Conservation (phyloP, 768 basidiomycete species). For the Pleurotus salmoneostramineus region DNA sequence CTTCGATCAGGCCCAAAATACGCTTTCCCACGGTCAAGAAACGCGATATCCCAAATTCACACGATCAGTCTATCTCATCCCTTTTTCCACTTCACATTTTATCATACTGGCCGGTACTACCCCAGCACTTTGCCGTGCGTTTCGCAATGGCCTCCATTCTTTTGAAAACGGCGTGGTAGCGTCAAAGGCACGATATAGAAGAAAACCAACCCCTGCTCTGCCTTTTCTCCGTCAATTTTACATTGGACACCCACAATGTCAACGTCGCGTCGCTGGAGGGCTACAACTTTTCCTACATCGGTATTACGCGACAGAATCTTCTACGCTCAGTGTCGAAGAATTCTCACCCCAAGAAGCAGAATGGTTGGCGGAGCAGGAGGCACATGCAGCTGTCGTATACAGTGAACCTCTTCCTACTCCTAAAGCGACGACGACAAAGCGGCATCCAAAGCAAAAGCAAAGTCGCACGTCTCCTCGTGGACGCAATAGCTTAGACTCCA, state of each 20-base stretch:
- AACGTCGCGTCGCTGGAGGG: background rate
- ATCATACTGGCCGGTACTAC: slow-evolving; percentile 1
- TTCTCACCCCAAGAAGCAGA: background rate
- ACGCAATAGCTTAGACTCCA: background rate
- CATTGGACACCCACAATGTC: background rate
- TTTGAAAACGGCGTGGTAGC: background rate
- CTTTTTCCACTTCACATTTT: too few species aligned
- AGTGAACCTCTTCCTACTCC: background rate
- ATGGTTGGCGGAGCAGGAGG: slow-evolving; percentile 3
- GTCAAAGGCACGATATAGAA: background rate
- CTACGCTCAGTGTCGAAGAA: background rate
- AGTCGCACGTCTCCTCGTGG: background rate
- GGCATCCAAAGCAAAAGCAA: background rate
- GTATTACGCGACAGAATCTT: background rate
- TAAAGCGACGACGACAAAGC: background rate
- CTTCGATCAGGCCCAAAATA: background rate
- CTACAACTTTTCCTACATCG: background rate
- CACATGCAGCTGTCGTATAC: slow-evolving; percentile 1
- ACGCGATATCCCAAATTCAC: too few species aligned
- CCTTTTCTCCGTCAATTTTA: background rate
- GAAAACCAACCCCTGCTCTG: background rate
- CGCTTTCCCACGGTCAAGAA: background rate
- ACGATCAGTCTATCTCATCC: too few species aligned
- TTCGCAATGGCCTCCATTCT: background rate
- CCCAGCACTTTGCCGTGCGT: background rate